Base-by-base conservation (phyloP, 108 stramenopile species). In the Discostella pseudostelligera region DNA sequence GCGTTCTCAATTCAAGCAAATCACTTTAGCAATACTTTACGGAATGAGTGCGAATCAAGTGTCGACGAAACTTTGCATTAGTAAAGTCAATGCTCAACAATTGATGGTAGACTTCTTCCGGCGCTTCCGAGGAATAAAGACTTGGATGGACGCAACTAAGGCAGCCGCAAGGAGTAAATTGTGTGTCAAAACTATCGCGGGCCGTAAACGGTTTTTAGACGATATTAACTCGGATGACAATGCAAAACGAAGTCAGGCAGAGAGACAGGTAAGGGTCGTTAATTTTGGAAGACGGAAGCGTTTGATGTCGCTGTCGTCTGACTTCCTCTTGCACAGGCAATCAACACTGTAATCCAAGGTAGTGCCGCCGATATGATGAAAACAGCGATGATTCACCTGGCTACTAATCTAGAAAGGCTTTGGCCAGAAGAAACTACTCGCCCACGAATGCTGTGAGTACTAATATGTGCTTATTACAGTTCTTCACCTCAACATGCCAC, bases 311-410 rank as follows among this genome's bases (percentile, higher is more conserved):
- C 1, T 25, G 13, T 16, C 54, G 9, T 55, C 47, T 40, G 24
- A 25, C n/a, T 8, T 40, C 17, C 17, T 0, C 17, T 35, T 40
- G 1, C 32, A 11, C 55, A 75, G 69, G 81, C 85, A 20, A 76
- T 86, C 42, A 86, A 86, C 69, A 81, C 74, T 25, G 67, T 83
- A 0, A 86, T 86, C 46, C 85, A 86, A 53, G 85, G 85, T 35
- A 76, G 71, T 59, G 81, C 83, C 11, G 76, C 78, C 4, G 85
- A 86, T 67, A 17, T 86, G 24, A 86, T 83, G 74, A 86, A 86
- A 43, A 45, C 67, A 42, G 85, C 82, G 0, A 86, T 86, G 85
- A 58, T 86, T 14, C 78, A 69, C 17, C 62, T 80, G 50, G 21
- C 69, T 6, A 25, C 56, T 1, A 70, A 69, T 44, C 56, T 78